Percentiles rank a stretch among this genome's conserved stretches.
phyloP scores from a whole-genome alignment of 2,329 filamentous ascomycete species.

The Fusarium papillatum region DNA sequence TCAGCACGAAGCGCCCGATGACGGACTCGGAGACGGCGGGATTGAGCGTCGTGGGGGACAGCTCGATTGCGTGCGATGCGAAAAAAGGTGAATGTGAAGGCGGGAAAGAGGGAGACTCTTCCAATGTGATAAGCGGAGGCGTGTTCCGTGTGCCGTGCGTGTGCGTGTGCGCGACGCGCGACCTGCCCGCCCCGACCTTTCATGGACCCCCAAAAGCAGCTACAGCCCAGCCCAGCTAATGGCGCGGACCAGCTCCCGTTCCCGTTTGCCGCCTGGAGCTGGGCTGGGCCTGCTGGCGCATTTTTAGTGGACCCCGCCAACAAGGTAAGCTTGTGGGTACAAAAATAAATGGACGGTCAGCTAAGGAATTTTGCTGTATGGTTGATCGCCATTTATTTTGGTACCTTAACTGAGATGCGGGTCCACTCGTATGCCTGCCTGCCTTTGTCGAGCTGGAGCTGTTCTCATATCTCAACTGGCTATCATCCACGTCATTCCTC shows the following conservation, averaged over 20 bases:
- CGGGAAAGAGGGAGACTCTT: conserved; percentile 35
- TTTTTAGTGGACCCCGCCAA: conserved; percentile 24
- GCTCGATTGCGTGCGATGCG: conserved; percentile 12
- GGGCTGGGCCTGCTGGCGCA: neutral
- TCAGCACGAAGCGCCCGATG: conserved; percentile 13
- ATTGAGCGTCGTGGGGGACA: conserved; percentile 16
- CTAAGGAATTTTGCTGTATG: too few species aligned
- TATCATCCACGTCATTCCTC: conserved; percentile 24
- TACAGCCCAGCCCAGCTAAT: conserved; percentile 1
- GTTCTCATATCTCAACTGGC: conserved; percentile 1
- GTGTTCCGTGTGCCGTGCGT: conserved; percentile 31
- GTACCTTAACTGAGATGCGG: too few species aligned
- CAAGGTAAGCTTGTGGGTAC: neutral
- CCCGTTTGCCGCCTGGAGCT: neutral
- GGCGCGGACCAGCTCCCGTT: conserved; percentile 16
- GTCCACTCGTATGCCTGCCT: too few species aligned
- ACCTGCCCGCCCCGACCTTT: conserved; percentile 31
- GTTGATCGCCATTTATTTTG: too few species aligned
- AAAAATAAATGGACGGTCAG: too few species aligned
- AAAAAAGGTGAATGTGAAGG: conserved; percentile 17
- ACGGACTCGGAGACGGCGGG: conserved; percentile 8
- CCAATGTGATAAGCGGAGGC: conserved; percentile 38
- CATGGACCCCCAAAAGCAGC: conserved; percentile 12
- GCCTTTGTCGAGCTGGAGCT: neutral
- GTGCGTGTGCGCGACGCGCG: conserved; percentile 44